phyloP scores from a whole-genome alignment of 2,329 filamentous ascomycete genomes.

The Penicillium sumatraense region DNA sequence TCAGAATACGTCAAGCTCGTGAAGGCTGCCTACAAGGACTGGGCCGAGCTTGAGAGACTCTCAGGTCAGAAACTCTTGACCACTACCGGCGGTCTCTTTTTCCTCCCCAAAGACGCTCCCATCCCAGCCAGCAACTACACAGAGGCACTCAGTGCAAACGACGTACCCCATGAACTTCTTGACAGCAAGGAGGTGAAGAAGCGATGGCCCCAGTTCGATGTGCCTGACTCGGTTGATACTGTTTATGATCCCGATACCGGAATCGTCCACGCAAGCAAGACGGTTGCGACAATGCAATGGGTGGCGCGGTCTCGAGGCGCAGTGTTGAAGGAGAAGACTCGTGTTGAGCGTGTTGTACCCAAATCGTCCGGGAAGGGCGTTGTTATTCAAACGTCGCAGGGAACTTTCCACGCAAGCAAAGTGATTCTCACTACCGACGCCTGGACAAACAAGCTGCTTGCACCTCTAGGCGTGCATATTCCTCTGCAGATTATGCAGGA shows the following conservation, averaged over 20 bases:
- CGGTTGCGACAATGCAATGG: constrained; percentile 28
- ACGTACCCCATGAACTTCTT: constrained; percentile 29
- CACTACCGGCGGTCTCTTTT: constrained; percentile 30
- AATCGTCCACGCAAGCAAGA: constrained; percentile 30
- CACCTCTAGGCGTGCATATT: constrained; percentile 25
- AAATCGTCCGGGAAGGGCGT: constrained; percentile 15
- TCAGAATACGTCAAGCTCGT: constrained; percentile 44
- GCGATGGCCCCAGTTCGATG: constrained; percentile 30
- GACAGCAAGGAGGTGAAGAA: constrained; percentile 24
- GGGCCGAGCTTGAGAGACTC: constrained; percentile 29
- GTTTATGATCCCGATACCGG: constrained; percentile 33
- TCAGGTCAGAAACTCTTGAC: constrained; percentile 26
- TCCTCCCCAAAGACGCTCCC: constrained; percentile 21
- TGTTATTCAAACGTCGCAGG: constrained; percentile 27
- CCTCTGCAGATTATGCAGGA: constrained; percentile 30
- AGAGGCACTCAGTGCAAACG: constrained; percentile 19
- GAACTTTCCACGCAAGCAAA: constrained; percentile 26
- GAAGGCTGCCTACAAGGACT: constrained; percentile 43
- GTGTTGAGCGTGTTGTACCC: constrained; percentile 24
- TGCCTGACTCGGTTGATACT: constrained; percentile 26
- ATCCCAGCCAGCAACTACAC: constrained; percentile 19
- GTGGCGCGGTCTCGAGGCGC: constrained; percentile 27
- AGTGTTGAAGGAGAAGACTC: constrained; percentile 25
- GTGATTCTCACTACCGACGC: constrained; percentile 30
- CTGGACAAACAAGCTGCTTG: constrained; percentile 31